A percentile compares a stretch with the other conserved stretches of the same genome.
Conservation (phyloP, 2,329 filamentous ascomycete genomes). For the Colletotrichum plurivorum region DNA sequence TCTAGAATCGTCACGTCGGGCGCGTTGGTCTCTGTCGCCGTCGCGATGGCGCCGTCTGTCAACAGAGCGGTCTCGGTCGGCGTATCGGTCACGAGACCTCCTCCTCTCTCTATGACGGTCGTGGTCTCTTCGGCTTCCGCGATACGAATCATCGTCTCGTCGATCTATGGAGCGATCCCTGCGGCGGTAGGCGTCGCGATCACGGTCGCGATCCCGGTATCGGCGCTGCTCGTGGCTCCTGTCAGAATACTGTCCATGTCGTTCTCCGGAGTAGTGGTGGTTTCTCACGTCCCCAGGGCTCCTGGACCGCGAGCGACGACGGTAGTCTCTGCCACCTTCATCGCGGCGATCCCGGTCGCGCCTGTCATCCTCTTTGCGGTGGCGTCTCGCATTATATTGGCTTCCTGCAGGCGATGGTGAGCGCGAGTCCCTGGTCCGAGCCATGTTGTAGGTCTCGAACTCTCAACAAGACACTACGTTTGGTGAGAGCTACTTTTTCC, state of each 20-base stretch:
- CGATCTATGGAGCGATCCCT: slow-evolving; percentile 79
- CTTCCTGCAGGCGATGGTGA: slow-evolving; percentile 96
- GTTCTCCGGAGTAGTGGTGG: slow-evolving; percentile 40
- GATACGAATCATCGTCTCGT: slow-evolving; percentile 75
- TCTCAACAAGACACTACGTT: slow-evolving; percentile 55
- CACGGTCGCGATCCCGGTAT: slow-evolving; percentile 67
- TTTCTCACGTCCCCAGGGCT: slow-evolving; percentile 73
- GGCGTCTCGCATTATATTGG: slow-evolving; percentile 80
- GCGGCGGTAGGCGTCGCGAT: slow-evolving; percentile 73
- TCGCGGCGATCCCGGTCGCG: slow-evolving; percentile 67
- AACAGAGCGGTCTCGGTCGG: slow-evolving; percentile 71
- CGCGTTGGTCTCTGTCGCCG: slow-evolving; percentile 72
- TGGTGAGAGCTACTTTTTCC: slow-evolving; percentile 43
- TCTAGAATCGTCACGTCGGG: slow-evolving; percentile 81
- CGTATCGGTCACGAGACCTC: slow-evolving; percentile 73
- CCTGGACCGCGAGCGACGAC: slow-evolving; percentile 72
- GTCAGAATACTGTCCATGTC: slow-evolving; percentile 56
- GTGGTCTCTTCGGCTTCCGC: slow-evolving; percentile 71
- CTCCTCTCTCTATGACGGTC: slow-evolving; percentile 70
- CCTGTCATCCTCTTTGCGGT: slow-evolving; percentile 73
- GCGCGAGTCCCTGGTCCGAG: slow-evolving; percentile 79
- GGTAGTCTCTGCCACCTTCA: slow-evolving; percentile 61
- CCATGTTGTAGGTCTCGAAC: slow-evolving; percentile 63
- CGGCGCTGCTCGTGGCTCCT: slow-evolving; percentile 63
- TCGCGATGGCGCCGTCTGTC: slow-evolving; percentile 71